A percentile compares a stretch with the other conserved stretches of the same genome.
phyloP scores from a whole-genome alignment of 2,329 filamentous ascomycete genomes.

The Sporothrix protearum region DNA sequence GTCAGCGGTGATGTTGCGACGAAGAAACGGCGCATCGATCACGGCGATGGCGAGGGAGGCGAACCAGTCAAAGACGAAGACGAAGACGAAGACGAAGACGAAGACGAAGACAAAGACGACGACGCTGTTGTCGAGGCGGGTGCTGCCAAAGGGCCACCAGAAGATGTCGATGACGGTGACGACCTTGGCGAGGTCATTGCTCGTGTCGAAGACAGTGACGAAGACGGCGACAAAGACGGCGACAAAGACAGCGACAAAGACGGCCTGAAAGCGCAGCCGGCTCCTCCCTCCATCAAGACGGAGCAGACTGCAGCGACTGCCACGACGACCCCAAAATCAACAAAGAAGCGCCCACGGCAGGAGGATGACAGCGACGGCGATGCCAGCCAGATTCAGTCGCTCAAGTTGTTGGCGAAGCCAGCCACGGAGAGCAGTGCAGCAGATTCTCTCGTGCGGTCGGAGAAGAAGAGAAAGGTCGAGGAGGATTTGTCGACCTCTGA shows the following conservation, averaged over 20 bases:
- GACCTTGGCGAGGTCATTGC: slow-evolving; percentile 27
- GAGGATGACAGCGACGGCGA: background rate
- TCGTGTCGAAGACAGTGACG: slow-evolving; percentile 40
- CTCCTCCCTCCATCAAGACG: background rate
- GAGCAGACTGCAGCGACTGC: background rate
- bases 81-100: background rate
- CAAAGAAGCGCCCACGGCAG: slow-evolving; percentile 5
- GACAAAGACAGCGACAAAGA: slow-evolving; percentile 41
- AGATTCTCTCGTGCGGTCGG: background rate
- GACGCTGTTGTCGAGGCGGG: background rate
- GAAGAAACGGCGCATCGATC: background rate
- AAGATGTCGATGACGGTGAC: slow-evolving; percentile 18
- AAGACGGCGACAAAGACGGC: background rate
- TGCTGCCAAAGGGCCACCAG: background rate
- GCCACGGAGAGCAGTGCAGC: background rate
- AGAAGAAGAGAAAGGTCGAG: slow-evolving; percentile 18
- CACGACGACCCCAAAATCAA: background rate
- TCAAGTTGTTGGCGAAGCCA: background rate
- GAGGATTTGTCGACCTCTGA: background rate
- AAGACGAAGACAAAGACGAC: background rate
- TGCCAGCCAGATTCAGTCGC: background rate
- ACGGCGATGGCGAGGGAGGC: background rate
- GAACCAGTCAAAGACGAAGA: background rate
- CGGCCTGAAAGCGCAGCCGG: background rate
- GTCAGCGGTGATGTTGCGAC: slow-evolving; percentile 32